Evolutionary conservation across 2,329 filamentous ascomycete genomes (phyloP).

Genomic region (Cladosporium sp.): DNA sequence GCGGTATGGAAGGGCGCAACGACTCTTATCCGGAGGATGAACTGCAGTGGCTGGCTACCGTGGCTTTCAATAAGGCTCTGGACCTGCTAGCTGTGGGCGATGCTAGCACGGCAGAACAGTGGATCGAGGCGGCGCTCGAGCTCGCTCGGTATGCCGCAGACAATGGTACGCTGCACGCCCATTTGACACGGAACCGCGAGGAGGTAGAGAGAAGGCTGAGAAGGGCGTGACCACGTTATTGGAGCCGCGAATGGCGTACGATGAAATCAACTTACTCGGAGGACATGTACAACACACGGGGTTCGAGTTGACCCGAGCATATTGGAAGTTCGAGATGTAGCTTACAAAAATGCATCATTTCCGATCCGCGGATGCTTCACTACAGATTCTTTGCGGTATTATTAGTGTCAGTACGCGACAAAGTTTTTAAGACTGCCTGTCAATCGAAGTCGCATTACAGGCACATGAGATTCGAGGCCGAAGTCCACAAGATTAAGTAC

Average conservation of each 20-base stretch:
- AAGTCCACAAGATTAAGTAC: no score
- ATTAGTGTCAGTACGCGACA: no score
- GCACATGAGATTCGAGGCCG: no score
- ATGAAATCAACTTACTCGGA: no score
- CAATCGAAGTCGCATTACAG: no score
- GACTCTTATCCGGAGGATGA: slow-evolving; percentile 59
- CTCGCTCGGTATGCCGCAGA: slow-evolving; percentile 58
- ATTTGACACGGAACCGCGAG: slow-evolving; percentile 34
- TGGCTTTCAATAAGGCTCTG: slow-evolving; percentile 64
- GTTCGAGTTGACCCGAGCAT: no score
- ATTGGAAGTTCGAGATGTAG: no score
- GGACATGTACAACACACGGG: neutral
- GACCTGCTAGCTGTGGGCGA: slow-evolving; percentile 58
- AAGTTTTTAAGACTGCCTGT: no score
- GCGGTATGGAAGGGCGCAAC: slow-evolving; percentile 17
- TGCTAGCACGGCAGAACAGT: slow-evolving; percentile 52
- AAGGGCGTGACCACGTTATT: neutral
- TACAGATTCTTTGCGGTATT: no score
- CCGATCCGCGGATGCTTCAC: no score
- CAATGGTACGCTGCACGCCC: slow-evolving; percentile 33
- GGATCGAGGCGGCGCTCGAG: slow-evolving; percentile 60
- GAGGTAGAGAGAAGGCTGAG: slow-evolving; percentile 17
- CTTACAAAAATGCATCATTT: no score
- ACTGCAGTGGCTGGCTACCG: slow-evolving; percentile 69
- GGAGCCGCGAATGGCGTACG: no score